Conservation (phyloP, 78 protist species). For the Guillardia theta region DNA sequence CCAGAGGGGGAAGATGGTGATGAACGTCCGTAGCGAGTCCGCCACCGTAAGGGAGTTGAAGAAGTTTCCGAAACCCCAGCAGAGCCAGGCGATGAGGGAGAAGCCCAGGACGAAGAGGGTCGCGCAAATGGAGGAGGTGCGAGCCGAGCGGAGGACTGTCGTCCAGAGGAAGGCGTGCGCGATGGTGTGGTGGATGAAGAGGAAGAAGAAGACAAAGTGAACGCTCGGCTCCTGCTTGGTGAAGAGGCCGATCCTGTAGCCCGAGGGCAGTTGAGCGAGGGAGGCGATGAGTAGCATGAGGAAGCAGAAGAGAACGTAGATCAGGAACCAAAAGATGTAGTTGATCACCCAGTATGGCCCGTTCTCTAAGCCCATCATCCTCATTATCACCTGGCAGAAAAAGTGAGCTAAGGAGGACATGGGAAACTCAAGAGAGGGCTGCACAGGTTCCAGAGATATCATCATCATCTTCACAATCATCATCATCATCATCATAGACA, state of each 20-base stretch:
- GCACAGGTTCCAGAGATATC: no score
- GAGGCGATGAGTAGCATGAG: background rate
- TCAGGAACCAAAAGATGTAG: background rate
- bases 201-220: background rate
- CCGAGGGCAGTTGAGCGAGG: background rate
- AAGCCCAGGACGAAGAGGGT: background rate
- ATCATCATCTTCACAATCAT: no score
- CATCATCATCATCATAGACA: no score
- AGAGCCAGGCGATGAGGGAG: background rate
- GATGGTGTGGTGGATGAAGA: slow-evolving; percentile 18
- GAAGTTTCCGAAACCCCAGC: slow-evolving; percentile 25
- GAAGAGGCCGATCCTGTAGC: background rate
- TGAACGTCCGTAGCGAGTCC: background rate
- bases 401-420: no score
- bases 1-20: slow-evolving; percentile 21
- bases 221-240: background rate
- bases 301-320: background rate
- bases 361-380: slow-evolving; percentile 17
- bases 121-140: background rate
- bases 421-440: no score
- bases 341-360: slow-evolving; percentile 23
- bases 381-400: no score
- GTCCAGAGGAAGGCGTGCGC: background rate
- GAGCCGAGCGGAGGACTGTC: background rate
- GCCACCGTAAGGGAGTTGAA: background rate